phyloP scores from a whole-genome alignment of 306 rosid species.

The Parietaria judaica region DNA sequence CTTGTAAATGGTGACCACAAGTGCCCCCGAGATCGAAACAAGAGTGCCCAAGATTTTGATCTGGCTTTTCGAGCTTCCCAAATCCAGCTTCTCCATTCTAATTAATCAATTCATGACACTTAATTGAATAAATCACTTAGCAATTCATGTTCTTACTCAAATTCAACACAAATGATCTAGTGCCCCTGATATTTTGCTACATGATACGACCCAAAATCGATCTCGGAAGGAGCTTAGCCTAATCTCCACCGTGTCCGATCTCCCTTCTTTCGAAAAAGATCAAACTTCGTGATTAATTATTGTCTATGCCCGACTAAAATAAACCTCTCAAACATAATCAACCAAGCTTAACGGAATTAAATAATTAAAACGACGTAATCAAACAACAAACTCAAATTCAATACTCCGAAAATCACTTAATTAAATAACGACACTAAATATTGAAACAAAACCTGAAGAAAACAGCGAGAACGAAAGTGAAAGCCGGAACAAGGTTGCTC shows the following conservation, averaged over 20 bases:
- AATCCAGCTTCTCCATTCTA: slow-evolving; percentile 39
- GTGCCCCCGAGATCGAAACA: slow-evolving; percentile 40
- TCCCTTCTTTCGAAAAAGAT: neutral
- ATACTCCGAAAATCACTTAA: too few species aligned
- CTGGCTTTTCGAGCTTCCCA: slow-evolving; percentile 21
- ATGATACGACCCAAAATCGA: too few species aligned
- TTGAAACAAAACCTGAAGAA: slow-evolving; percentile 25
- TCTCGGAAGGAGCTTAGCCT: too few species aligned
- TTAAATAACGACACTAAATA: neutral
- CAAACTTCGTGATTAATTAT: too few species aligned
- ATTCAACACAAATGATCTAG: neutral
- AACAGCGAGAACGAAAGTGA: slow-evolving; percentile 39
- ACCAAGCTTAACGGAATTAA: too few species aligned
- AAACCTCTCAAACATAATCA: too few species aligned
- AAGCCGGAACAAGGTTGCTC: slow-evolving; percentile 34
- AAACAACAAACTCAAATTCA: too few species aligned
- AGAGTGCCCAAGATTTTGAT: slow-evolving; percentile 41
- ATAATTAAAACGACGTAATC: too few species aligned
- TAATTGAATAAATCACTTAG: neutral
- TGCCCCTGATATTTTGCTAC: too few species aligned
- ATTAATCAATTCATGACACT: slow-evolving; percentile 2
- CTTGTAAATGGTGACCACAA: slow-evolving; percentile 37
- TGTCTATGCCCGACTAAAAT: neutral
- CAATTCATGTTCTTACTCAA: neutral
- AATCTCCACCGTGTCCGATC: neutral